Evolutionary conservation across 2,329 filamentous ascomycete genomes (phyloP).

Genomic region (Alternaria consortialis): DNA sequence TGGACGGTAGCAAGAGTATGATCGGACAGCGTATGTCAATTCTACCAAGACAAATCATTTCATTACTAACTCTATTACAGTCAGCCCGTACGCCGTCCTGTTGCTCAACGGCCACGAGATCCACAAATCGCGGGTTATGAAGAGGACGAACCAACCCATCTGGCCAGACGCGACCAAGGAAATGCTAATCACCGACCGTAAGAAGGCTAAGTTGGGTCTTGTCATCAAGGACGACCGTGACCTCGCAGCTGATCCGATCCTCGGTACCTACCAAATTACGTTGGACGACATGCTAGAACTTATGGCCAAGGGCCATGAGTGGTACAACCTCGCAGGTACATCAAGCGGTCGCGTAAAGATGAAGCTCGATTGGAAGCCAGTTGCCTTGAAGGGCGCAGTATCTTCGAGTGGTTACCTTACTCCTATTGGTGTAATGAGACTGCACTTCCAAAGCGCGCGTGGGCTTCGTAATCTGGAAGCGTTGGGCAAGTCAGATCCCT

Average conservation of each 20-base stretch:
- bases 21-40: constrained; percentile 69
- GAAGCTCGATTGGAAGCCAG: constrained; percentile 93
- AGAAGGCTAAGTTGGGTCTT: constrained; percentile 86
- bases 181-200: constrained; percentile 92
- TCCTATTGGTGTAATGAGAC: constrained; percentile 91
- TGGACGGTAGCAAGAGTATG: constrained; percentile 91
- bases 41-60: background rate
- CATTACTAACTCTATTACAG: background rate
- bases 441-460: constrained; percentile 86
- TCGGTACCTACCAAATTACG: constrained; percentile 95
- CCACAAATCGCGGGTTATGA: constrained; percentile 88
- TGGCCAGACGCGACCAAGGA: constrained; percentile 95
- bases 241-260: constrained; percentile 78
- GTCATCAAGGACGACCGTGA: constrained; percentile 97
- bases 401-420: constrained; percentile 89
- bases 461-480: constrained; percentile 92
- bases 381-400: constrained; percentile 80
- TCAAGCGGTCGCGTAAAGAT: constrained; percentile 89
- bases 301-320: constrained; percentile 92
- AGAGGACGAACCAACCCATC: constrained; percentile 96
- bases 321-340: constrained; percentile 87
- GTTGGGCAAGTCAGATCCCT: constrained; percentile 96
- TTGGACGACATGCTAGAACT: constrained; percentile 91
- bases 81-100: constrained; percentile 90
- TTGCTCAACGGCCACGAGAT: constrained; percentile 93